phyloP scores from a whole-genome alignment of 2,329 filamentous ascomycete species.

The Colletotrichum incanum region DNA sequence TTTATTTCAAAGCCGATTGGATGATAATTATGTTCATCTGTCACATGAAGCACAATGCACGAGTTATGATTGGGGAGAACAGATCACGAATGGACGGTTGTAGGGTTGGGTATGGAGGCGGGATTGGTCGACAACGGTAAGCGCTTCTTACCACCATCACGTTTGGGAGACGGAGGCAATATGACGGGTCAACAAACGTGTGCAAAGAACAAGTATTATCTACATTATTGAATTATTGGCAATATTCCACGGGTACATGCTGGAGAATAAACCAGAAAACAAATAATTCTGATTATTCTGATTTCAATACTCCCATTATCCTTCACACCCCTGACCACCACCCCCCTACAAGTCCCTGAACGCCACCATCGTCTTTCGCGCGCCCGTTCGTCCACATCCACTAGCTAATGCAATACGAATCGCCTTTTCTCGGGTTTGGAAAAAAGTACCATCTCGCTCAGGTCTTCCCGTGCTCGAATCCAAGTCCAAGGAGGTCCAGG shows the following conservation, averaged over 20 bases:
- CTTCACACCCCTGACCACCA: not conserved
- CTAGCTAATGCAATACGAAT: not conserved
- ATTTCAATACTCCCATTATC: not conserved
- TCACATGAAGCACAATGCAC: not conserved
- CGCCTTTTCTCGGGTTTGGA: too few relatives aligned
- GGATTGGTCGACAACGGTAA: slow-evolving; percentile 17
- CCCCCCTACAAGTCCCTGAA: not conserved
- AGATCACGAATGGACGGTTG: not conserved
- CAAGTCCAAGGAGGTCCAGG: too few relatives aligned
- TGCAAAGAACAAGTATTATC: not conserved
- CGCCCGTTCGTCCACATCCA: not conserved
- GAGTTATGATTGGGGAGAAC: slow-evolving; percentile 22
- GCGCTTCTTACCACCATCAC: slow-evolving; percentile 27
- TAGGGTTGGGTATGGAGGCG: not conserved
- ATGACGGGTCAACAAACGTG: not conserved
- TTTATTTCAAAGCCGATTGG: not conserved
- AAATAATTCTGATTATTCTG: not conserved
- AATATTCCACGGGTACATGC: not conserved
- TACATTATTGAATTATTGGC: not conserved
- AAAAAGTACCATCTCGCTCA: not conserved
- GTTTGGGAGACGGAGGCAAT: not conserved
- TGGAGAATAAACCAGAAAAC: not conserved
- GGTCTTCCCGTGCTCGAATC: too few relatives aligned
- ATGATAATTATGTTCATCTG: not conserved
- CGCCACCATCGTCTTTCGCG: slow-evolving; percentile 19